Percentiles rank a stretch among this genome's conserved stretches.
Conservation (phyloP, 2,329 filamentous ascomycete genomes). For the Colletotrichum lupini region DNA sequence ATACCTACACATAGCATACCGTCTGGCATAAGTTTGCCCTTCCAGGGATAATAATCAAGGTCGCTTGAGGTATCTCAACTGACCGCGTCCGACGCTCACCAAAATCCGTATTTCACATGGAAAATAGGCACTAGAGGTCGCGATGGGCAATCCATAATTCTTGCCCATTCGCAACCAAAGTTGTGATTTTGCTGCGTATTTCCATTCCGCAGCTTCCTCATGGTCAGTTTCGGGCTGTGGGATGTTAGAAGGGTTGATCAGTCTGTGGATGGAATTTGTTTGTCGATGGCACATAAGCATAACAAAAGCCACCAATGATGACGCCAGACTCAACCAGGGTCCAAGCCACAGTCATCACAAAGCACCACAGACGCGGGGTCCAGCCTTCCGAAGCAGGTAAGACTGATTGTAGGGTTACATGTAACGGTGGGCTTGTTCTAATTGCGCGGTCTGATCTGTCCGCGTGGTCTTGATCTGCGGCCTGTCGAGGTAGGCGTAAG, state of each 20-base stretch:
- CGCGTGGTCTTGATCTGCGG: too few relatives aligned
- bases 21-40: too few relatives aligned
- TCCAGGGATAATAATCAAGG: too few relatives aligned
- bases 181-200: too few relatives aligned
- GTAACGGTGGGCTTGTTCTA: neutral
- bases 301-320: conserved; percentile 25
- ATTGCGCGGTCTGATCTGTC: neutral
- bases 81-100: neutral
- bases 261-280: conserved; percentile 10
- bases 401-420: conserved; percentile 1
- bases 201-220: neutral
- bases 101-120: neutral
- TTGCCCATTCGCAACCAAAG: neutral
- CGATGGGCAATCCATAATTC: neutral
- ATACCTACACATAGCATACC: neutral
- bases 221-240: too few relatives aligned
- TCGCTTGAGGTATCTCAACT: too few relatives aligned
- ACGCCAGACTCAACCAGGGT: neutral
- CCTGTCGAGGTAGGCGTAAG: too few relatives aligned
- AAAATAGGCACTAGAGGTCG: neutral
- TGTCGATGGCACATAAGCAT: conserved; percentile 9
- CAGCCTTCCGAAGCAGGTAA: conserved; percentile 9
- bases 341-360: conserved; percentile 1
- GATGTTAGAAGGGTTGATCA: neutral
- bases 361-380: conserved; percentile 3